Evolutionary conservation across 306 rosid species (phyloP).

Genomic region (Vigna mungo): DNA sequence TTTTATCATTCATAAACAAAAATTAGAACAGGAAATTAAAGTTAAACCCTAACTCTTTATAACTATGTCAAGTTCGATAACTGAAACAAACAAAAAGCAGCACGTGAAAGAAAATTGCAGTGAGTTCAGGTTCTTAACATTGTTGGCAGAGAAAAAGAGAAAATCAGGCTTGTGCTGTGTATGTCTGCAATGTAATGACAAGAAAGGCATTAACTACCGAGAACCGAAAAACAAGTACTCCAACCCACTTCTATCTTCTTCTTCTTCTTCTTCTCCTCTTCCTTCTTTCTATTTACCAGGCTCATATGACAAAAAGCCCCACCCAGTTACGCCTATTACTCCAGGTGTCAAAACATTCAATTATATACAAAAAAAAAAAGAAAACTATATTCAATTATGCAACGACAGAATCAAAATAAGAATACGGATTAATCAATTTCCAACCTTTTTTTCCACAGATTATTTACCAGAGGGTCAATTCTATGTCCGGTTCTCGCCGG

Average conservation of each 20-base stretch:
- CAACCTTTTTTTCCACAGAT: slow-evolving; percentile 61
- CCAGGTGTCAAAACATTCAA: slow-evolving; percentile 34
- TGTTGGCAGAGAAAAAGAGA: slow-evolving; percentile 12
- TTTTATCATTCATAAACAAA: not conserved
- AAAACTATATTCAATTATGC: slow-evolving; percentile 3
- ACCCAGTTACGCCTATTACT: slow-evolving; percentile 48
- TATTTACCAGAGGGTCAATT: slow-evolving; percentile 58
- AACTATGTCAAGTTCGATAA: not conserved
- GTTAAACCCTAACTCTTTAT: not conserved
- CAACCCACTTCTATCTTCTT: slow-evolving; percentile 13
- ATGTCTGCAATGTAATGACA: not conserved
- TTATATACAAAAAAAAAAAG: not conserved
- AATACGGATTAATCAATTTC: slow-evolving; percentile 49
- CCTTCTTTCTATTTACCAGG: not conserved
- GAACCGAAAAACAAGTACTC: slow-evolving; percentile 2
- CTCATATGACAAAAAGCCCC: not conserved
- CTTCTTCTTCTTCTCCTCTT: not conserved
- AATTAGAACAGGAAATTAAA: not conserved
- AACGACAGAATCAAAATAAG: not conserved
- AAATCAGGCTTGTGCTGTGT: not conserved
- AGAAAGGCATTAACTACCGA: not conserved
- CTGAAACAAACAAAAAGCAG: slow-evolving; percentile 13
- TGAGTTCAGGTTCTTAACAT: not conserved
- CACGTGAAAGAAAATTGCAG: slow-evolving; percentile 36
- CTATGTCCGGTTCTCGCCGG: slow-evolving; percentile 69